phyloP scores from a whole-genome alignment of 2,329 filamentous ascomycete species.

The Aspergillus sp. region DNA sequence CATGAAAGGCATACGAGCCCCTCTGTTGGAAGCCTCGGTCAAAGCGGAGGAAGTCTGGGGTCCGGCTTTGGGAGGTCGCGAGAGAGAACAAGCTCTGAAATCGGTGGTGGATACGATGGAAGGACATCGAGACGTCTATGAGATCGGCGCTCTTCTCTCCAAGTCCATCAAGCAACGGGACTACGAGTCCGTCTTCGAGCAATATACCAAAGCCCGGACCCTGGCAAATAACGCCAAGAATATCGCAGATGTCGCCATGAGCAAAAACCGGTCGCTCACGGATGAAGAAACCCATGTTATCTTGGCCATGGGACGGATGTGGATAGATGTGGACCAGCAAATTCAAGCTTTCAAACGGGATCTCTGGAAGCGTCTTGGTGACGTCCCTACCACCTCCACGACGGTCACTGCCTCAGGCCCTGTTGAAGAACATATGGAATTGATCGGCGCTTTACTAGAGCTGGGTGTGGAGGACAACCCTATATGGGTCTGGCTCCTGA shows the following conservation, averaged over 20 bases:
- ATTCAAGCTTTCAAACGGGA: slow-evolving; percentile 85
- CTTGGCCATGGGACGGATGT: slow-evolving; percentile 87
- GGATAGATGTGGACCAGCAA: slow-evolving; percentile 88
- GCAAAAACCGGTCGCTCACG: slow-evolving; percentile 56
- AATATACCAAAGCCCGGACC: slow-evolving; percentile 78
- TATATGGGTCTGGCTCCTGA: slow-evolving; percentile 93
- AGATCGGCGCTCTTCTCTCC: slow-evolving; percentile 72
- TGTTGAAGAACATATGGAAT: slow-evolving; percentile 83
- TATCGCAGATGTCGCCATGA: slow-evolving; percentile 60
- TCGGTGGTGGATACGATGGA: slow-evolving; percentile 73
- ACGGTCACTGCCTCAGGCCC: slow-evolving; percentile 52
- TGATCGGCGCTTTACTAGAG: slow-evolving; percentile 86
- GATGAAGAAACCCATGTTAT: slow-evolving; percentile 84
- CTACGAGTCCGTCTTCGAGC: slow-evolving; percentile 81
- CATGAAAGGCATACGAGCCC: slow-evolving; percentile 80
- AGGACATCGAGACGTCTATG: slow-evolving; percentile 76
- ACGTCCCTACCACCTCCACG: slow-evolving; percentile 59
- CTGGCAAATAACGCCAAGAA: slow-evolving; percentile 76
- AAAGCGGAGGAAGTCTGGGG: slow-evolving; percentile 99
- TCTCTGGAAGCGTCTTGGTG: slow-evolving; percentile 77
- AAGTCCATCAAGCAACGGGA: slow-evolving; percentile 89
- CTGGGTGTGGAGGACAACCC: slow-evolving; percentile 93
- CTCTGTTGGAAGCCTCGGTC: slow-evolving; percentile 82
- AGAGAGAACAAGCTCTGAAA: slow-evolving; percentile 86
- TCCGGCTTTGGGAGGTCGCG: slow-evolving; percentile 82